phyloP scores from a whole-genome alignment of 139 green algal species.

The Chlamydomonas sp. region DNA sequence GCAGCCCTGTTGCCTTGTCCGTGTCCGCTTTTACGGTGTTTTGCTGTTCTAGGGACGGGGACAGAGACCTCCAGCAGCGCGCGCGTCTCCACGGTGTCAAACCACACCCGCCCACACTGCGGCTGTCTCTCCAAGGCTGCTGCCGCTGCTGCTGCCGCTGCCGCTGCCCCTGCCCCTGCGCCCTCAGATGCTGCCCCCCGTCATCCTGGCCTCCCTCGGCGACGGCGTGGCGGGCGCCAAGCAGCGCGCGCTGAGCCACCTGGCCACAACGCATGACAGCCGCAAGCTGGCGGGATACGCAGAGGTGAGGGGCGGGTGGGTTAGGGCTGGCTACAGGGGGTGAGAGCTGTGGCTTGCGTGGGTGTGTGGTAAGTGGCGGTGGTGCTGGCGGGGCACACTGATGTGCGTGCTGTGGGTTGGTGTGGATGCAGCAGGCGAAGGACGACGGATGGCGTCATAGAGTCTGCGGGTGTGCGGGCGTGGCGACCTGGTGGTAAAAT shows the following conservation, averaged over 20 bases:
- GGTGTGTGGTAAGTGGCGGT: not conserved
- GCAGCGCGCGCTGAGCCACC: slow-evolving; percentile 48
- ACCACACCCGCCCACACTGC: too few species aligned
- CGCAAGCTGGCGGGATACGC: slow-evolving; percentile 59
- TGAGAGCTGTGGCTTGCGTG: not conserved
- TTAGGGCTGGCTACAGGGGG: not conserved
- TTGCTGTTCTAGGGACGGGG: too few species aligned
- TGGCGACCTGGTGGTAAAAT: too few species aligned
- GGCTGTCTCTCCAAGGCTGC: not conserved
- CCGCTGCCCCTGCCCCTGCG: not conserved
- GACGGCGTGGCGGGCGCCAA: slow-evolving; percentile 37
- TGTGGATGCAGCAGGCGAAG: too few species aligned
- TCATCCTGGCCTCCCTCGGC: slow-evolving; percentile 49
- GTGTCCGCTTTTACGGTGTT: too few species aligned
- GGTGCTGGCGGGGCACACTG: too few species aligned
- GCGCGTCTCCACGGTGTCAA: too few species aligned
- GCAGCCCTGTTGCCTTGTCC: too few species aligned
- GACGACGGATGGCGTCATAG: too few species aligned
- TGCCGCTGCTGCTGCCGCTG: not conserved
- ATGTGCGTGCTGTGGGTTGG: too few species aligned
- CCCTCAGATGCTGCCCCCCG: slow-evolving; percentile 65
- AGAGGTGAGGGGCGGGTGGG: slow-evolving; percentile 12
- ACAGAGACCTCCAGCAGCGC: too few species aligned
- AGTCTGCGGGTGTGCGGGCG: too few species aligned
- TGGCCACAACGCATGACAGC: slow-evolving; percentile 63